These are phyloP conservation scores for Kwoniella shivajii DNA, from an alignment of 1,284 basidiomycete species.

Conservation along the genomic window DNA sequence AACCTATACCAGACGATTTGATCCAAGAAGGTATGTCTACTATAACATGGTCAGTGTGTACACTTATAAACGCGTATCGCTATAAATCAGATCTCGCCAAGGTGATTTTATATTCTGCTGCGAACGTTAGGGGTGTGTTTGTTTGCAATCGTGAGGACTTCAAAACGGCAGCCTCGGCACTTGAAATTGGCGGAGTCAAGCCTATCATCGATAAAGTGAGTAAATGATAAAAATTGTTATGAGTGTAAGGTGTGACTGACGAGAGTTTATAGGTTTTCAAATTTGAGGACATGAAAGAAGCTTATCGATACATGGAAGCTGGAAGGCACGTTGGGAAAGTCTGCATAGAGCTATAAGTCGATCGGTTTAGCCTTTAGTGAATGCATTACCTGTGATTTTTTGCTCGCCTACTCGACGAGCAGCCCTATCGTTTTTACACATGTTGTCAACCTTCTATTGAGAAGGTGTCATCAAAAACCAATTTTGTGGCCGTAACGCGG, in stretches of 20 bases:
- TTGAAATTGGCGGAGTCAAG: conserved; percentile 49
- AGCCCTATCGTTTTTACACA: too few relatives aligned
- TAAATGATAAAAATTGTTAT: background rate
- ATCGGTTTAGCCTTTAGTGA: too few relatives aligned
- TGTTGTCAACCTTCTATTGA: too few relatives aligned
- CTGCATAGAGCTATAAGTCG: conserved; percentile 37
- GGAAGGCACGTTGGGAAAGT: conserved; percentile 51
- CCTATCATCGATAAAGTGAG: conserved; percentile 55
- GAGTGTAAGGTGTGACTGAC: background rate
- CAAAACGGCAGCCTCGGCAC: conserved; percentile 48
- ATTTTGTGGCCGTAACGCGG: too few relatives aligned
- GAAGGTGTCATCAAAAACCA: too few relatives aligned
- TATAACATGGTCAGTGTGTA: background rate
- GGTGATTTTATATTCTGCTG: conserved; percentile 34
- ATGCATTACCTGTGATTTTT: too few relatives aligned
- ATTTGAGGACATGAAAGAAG: conserved; percentile 52
- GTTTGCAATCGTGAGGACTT: conserved; percentile 54
- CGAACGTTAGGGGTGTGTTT: conserved; percentile 52
- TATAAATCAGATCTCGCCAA: conserved; percentile 35
- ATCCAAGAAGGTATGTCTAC: conserved; percentile 31
- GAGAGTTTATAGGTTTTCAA: conserved; percentile 36
- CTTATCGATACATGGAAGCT: conserved; percentile 51
- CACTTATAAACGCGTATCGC: too few relatives aligned
- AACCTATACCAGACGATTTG: conserved; percentile 29
- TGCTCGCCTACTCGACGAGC: too few relatives aligned